Percentiles rank a stretch among this genome's conserved stretches.
Evolutionary conservation across 495 filamentous ascomycete species (phyloP).

Genomic region (Penicillium argentinense): DNA sequence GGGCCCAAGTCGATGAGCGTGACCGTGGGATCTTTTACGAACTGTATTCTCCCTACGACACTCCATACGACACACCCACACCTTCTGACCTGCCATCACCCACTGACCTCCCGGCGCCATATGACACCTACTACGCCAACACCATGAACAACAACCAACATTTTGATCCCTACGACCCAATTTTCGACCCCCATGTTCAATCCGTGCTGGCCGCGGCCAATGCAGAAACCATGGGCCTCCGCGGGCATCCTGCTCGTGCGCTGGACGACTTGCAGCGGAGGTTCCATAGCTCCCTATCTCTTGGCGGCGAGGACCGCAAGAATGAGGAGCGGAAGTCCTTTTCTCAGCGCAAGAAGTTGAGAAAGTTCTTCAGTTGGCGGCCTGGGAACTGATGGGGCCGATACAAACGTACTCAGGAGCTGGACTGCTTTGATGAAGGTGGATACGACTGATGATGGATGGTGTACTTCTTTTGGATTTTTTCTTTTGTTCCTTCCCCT

Average conservation of each 20-base stretch:
- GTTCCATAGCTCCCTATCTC: conserved; percentile 13
- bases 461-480: conserved; percentile 5
- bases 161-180: conserved; percentile 20
- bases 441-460: conserved; percentile 12
- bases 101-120: conserved; percentile 4
- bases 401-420: background rate
- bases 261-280: conserved; percentile 29
- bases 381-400: conserved; percentile 13
- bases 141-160: conserved; percentile 16
- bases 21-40: conserved; percentile 27
- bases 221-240: conserved; percentile 28
- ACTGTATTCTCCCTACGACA: background rate
- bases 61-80: conserved; percentile 4
- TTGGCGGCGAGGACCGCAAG: conserved; percentile 4
- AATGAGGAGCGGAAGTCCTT: conserved; percentile 15
- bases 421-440: conserved; percentile 1
- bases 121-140: conserved; percentile 19
- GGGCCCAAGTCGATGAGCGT: conserved; percentile 25
- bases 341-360: conserved; percentile 18
- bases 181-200: conserved; percentile 29
- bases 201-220: conserved; percentile 31
- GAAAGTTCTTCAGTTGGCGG: conserved; percentile 30
- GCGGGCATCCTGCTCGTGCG: conserved; percentile 17
- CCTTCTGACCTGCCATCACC: background rate
- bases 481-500: conserved; percentile 16